phyloP scores from a whole-genome alignment of 306 rosid genomes.

The Pterocarpus macrocarpus region DNA sequence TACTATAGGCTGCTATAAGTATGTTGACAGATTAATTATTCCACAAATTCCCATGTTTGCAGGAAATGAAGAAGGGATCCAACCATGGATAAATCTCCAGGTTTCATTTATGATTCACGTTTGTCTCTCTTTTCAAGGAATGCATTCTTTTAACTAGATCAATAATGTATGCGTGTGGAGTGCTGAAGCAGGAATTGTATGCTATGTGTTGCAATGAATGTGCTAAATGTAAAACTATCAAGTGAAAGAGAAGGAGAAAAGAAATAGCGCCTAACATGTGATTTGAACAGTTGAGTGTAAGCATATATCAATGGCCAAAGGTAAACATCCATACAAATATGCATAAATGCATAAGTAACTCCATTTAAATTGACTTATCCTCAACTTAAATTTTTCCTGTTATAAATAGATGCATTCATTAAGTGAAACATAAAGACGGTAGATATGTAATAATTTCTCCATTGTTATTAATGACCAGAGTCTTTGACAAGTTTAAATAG shows the following conservation, averaged over 20 bases:
- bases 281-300: too few relatives aligned
- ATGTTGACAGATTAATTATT: neutral
- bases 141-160: neutral
- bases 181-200: too few relatives aligned
- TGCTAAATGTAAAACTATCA: too few relatives aligned
- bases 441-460: too few relatives aligned
- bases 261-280: too few relatives aligned
- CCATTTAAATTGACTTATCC: neutral
- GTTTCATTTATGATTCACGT: conserved; percentile 28
- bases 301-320: too few relatives aligned
- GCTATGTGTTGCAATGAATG: too few relatives aligned
- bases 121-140: neutral
- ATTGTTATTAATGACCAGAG: too few relatives aligned
- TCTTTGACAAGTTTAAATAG: too few relatives aligned
- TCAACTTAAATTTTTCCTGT: neutral
- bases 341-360: neutral
- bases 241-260: too few relatives aligned
- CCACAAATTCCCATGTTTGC: neutral
- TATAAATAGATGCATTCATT: neutral
- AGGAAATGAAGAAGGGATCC: conserved; percentile 62
- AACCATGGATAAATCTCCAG: conserved; percentile 67
- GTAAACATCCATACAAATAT: too few relatives aligned
- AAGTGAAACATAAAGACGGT: too few relatives aligned
- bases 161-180: neutral
- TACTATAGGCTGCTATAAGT: neutral